Base-by-base conservation (phyloP, 805 yeast species). In the Lachancea waltii region DNA sequence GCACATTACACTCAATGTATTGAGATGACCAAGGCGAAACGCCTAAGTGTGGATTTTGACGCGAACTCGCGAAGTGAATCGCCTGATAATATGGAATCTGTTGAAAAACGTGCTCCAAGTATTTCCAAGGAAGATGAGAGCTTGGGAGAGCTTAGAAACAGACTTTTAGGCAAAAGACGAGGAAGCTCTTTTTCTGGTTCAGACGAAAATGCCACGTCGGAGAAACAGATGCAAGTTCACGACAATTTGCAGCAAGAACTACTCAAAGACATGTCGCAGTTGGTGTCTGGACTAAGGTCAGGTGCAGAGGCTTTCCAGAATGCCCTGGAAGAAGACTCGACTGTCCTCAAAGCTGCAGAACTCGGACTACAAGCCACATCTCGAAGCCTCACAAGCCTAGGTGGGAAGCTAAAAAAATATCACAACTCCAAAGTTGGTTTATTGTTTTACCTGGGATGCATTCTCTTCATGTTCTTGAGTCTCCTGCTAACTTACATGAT, bases 291-390 rank as follows among this genome's bases (percentile, higher is more conserved):
- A 13, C 47, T 67, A 25, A 65, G 54, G 44, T 60, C 59, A 19
- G 69, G 68, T 30, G 69, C 71, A 0, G 50, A 58, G 26, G 68
- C 66, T 3, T 67, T 67, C 41, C 64, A 63, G 42, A 56, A 53
- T 31, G 68, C 66, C 15, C 42, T 67, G 27, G 57, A 61, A 14
- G 62, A 65, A 34, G 71, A 65, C 41, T 48, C 58, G 27, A 63
- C 60, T 30, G 60, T 64, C 1, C 30, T 67, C 8, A 56, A 60
- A 15, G 70, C 70, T 4, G 69, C 71, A 1, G 70, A 65, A 40
- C 55, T 62, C 10, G 71, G 71, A 7, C 44, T 67, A 4, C 64
- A 63, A 28, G 61, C 58, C 1, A 65, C 71, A 2, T 57, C 67
- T 3, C 53, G 43, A 22, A 63, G 65, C 40, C 35, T 67, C n/a